phyloP scores from a whole-genome alignment of 805 yeast genomes.

The Lipomyces yamanashiensis region DNA sequence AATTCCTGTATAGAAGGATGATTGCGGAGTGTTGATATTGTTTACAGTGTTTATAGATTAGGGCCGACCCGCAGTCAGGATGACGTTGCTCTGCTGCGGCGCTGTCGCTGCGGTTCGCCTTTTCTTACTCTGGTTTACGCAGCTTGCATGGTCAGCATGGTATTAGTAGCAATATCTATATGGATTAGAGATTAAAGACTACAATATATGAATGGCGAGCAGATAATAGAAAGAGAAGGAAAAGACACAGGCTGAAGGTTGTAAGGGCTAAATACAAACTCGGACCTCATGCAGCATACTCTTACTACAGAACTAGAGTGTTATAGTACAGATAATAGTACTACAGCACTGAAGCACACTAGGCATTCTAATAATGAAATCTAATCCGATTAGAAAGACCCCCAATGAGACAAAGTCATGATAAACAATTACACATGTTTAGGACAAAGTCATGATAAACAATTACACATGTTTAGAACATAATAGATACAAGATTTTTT shows the following conservation, averaged over 20 bases:
- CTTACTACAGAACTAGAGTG: background rate
- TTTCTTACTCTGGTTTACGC: background rate
- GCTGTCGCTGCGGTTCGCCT: background rate
- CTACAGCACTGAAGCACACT: background rate
- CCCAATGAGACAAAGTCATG: slow-evolving; percentile 5
- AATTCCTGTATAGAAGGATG: background rate
- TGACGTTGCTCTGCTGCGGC: slow-evolving; percentile 1
- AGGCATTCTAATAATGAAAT: background rate
- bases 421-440: background rate
- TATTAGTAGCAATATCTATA: too few relatives aligned
- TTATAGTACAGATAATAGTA: background rate
- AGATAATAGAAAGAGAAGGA: too few relatives aligned
- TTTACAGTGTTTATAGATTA: background rate
- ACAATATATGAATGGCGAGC: too few relatives aligned
- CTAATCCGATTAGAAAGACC: slow-evolving; percentile 1
- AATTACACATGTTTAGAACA: background rate
- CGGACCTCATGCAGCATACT: background rate
- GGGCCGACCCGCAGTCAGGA: background rate
- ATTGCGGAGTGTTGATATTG: background rate
- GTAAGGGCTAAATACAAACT: too few relatives aligned
- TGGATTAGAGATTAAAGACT: too few relatives aligned
- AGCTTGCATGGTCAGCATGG: background rate
- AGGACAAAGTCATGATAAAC: slow-evolving; percentile 3
- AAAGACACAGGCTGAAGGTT: too few relatives aligned
- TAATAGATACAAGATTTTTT: slow-evolving; percentile 13